Evolutionary conservation across 2,329 filamentous ascomycete genomes (phyloP).

Genomic region (Pezicula neosporulosa): DNA sequence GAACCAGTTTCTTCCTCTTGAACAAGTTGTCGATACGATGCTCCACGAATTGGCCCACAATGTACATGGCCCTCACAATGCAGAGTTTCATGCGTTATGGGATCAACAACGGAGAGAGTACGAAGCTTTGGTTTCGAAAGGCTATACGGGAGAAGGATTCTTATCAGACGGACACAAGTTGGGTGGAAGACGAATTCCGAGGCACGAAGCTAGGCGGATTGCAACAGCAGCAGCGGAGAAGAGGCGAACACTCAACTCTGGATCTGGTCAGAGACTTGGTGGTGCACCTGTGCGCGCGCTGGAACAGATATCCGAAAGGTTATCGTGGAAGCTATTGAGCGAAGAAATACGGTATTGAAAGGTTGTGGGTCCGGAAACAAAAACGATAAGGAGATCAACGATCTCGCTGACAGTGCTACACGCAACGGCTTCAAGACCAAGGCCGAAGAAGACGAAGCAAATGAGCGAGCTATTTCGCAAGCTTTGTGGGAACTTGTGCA

Average conservation of each 20-base stretch:
- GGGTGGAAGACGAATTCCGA: slow-evolving; percentile 63
- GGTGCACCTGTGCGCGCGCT: slow-evolving; percentile 49
- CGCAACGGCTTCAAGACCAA: slow-evolving; percentile 76
- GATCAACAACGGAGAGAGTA: slow-evolving; percentile 86
- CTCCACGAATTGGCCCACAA: slow-evolving; percentile 93
- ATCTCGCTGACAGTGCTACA: slow-evolving; percentile 60
- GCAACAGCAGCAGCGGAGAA: slow-evolving; percentile 74
- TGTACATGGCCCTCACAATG: slow-evolving; percentile 77
- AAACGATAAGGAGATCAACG: slow-evolving; percentile 61
- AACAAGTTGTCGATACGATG: slow-evolving; percentile 84
- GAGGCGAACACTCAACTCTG: slow-evolving; percentile 52
- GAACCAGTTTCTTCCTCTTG: slow-evolving; percentile 74
- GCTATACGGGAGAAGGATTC: slow-evolving; percentile 90
- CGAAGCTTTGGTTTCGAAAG: slow-evolving; percentile 70
- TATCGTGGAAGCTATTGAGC: slow-evolving; percentile 68
- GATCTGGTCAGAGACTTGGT: slow-evolving; percentile 70
- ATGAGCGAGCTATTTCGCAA: slow-evolving; percentile 81
- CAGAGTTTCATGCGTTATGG: slow-evolving; percentile 81
- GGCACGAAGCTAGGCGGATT: slow-evolving; percentile 69
- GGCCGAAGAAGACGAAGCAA: slow-evolving; percentile 84
- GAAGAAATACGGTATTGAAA: slow-evolving; percentile 61
- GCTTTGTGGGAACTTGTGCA: slow-evolving; percentile 84
- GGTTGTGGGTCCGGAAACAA: slow-evolving; percentile 69
- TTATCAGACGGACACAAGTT: slow-evolving; percentile 71
- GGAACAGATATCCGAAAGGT: slow-evolving; percentile 68